phyloP scores from a whole-genome alignment of 2,329 filamentous ascomycete species.

The Penicillium brevicompactum region DNA sequence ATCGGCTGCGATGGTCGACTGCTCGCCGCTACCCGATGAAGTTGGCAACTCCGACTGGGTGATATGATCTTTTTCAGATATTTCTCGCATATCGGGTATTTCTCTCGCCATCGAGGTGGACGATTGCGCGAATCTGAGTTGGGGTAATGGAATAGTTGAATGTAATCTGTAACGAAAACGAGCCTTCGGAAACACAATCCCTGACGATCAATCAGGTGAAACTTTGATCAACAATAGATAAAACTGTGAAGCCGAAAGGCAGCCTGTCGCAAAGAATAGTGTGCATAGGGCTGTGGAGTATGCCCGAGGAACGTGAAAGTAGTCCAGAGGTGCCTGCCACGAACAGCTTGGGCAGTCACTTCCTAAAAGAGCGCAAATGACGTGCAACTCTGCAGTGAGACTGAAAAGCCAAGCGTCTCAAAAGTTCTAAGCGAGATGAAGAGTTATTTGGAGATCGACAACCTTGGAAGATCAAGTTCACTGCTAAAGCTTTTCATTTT shows the following conservation, averaged over 20 bases:
- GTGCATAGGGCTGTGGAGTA: not conserved
- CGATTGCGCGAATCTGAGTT: not conserved
- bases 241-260: not conserved
- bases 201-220: not conserved
- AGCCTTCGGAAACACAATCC: not conserved
- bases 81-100: constrained; percentile 6
- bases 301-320: not conserved
- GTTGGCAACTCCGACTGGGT: not conserved
- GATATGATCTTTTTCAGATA: not conserved
- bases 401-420: not conserved
- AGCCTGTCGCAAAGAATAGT: not conserved
- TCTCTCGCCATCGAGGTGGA: not conserved
- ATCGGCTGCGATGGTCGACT: not conserved
- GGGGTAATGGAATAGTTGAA: not conserved
- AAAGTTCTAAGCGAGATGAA: not conserved
- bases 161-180: not conserved
- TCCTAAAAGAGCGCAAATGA: not conserved
- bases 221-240: not conserved
- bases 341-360: not conserved
- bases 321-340: too few species aligned
- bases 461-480: not conserved
- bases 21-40: constrained; percentile 5
- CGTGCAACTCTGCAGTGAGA: not conserved
- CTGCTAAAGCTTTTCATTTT: not conserved
- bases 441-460: not conserved